Evolutionary conservation across 352 stramenopile genomes (phyloP), one percentile per base, ranked within the genome.

Genomic region (Pythium monospermum): DNA sequence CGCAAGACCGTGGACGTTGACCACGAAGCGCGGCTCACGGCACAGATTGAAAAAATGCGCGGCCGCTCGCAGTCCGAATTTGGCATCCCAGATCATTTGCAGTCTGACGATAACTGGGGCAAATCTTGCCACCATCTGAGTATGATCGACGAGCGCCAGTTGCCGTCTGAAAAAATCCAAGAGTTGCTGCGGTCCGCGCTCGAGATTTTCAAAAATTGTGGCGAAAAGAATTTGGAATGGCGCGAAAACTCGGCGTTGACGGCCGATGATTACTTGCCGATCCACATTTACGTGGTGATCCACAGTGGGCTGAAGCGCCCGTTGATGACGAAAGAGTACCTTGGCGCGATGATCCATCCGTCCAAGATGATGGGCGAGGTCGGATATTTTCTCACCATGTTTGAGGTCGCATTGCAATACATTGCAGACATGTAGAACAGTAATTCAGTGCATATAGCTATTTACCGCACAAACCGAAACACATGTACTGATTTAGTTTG

Each of bases 321-420:
- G 23, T 63, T 90, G 23, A 64, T 79, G 41, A 73, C 79, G 7
- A 91, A 91, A 45, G 80, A 90, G 52, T 70, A 83, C 28, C 53
- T 94, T 28, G 76, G 76, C 12, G 74, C 80, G 25, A 91, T 94
- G 78, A 91, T 90, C 49, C 80, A 94, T 53, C 83, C 83, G 52
- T 86, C 71, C 18, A 70, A 85, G 60, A 90, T 91, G 77, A 61
- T 88, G 26, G 78, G 80, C 40, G 83, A 94, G 54, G 72, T 87
- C 23, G 83, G 83, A 22, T 94, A 94, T 57, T 89, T 90, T 55
- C 75, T 94, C 49, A 94, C 83, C 28, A 90, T 94, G 80, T 91
- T 94, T 35, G 80, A 91, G 47, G 83, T 89, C 57, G 83, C 83
- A 28, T 71, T 94, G 60, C 80, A 94, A 66, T 94, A 91, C 65